These are phyloP conservation scores for Fusarium haematococcum DNA, from an alignment of 2,329 filamentous ascomycete genomes.

Conservation along the genomic window DNA sequence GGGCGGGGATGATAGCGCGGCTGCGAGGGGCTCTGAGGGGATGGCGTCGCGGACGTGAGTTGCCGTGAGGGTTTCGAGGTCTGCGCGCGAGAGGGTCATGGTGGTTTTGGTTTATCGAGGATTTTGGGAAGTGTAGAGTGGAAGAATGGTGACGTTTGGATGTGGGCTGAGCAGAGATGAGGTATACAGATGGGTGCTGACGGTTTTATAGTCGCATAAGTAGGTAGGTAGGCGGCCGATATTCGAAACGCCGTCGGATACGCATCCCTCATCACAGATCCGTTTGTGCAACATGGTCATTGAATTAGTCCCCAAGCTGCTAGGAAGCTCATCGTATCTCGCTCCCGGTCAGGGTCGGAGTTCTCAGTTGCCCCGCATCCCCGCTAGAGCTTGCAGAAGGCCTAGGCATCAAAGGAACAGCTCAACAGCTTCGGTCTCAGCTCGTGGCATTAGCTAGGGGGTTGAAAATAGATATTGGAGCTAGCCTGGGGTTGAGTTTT, in stretches of 20 bases:
- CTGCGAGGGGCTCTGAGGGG: conserved; percentile 49
- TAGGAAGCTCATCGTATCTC: background rate
- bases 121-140: background rate
- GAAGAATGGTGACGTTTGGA: background rate
- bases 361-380: conserved; percentile 4
- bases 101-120: background rate
- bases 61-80: conserved; percentile 53
- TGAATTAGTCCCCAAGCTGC: background rate
- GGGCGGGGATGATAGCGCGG: conserved; percentile 55
- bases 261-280: background rate
- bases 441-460: background rate
- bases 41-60: conserved; percentile 57
- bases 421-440: background rate
- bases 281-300: background rate
- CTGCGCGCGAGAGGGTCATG: conserved; percentile 41
- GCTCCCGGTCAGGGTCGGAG: background rate
- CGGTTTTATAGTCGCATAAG: background rate
- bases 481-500: background rate
- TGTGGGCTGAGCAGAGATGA: background rate
- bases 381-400: background rate
- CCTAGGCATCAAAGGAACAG: background rate
- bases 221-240: background rate
- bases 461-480: background rate
- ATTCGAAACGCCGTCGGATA: background rate
- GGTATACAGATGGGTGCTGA: background rate